Base-by-base conservation (phyloP, 1,139 yeast genomes). In the Lodderomyces parapsilosis region DNA sequence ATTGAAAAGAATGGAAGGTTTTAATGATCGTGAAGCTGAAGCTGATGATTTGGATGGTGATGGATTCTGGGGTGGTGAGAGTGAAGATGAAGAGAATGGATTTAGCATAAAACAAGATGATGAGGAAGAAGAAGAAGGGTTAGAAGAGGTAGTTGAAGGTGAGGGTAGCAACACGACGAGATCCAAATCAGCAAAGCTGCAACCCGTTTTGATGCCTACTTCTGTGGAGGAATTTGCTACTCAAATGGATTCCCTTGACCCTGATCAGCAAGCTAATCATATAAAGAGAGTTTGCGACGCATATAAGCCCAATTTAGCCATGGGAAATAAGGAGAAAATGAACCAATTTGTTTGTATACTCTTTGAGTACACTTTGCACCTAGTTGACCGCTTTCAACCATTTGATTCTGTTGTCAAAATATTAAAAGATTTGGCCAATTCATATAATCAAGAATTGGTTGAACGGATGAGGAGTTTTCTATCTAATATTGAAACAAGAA, bases 1-100 rank as follows among this genome's bases (percentile, higher is more conserved):
- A 61, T 59, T 78, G 50, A 81, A 80, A 49, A 81, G 99, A 68
- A 93, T 94, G 99, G 81, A 80, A 52, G 96, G 96, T 35, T 43
- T 47, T 40, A 75, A 68, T 19, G 75, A 70, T 39, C 77, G 78
- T 49, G 78, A 70, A 30, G 78, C 74, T 14, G 83, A 76, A 46
- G 87, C 80, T 8, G 95, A 86, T 57, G 94, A 89, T 58, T 76
- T 81, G 53, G 91, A 69, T 37, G 83, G 76, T 42, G 72, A 64
- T 38, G 83, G 76, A 41, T 76, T 78, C 55, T 81, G 83, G 78
- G 79, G 63, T 15, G 81, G 78, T 23, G 70, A 71, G 10, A 78
- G 75, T n/a, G 81, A 44, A 32, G 46, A 46, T 6, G 66, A 60
- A 28, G 80, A 66, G 25, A 69, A 60, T 14, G 72, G 68, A 4